phyloP scores from a whole-genome alignment of 805 yeast genomes.

The Zygotorulaspora florentina region DNA sequence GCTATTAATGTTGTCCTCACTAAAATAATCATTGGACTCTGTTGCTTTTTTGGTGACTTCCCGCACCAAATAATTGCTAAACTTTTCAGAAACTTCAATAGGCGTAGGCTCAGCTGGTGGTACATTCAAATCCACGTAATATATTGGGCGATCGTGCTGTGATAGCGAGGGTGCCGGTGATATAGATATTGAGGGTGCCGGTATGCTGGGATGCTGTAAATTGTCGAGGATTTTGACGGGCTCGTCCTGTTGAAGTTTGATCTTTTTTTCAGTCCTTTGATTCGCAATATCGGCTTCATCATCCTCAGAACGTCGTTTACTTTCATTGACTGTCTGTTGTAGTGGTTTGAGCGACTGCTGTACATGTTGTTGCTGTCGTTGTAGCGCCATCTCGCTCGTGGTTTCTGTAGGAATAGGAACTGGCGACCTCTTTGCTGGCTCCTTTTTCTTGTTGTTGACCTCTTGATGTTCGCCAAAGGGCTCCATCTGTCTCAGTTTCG shows the following conservation, averaged over 20 bases:
- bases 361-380: not conserved
- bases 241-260: not conserved
- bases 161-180: slow-evolving; percentile 9
- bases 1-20: slow-evolving; percentile 40
- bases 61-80: slow-evolving; percentile 12
- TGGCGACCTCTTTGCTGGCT: not conserved
- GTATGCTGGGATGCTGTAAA: not conserved
- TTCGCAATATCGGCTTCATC: not conserved
- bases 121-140: slow-evolving; percentile 9
- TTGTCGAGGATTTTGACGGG: not conserved
- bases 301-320: not conserved
- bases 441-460: not conserved
- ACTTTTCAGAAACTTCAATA: slow-evolving; percentile 10
- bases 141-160: slow-evolving; percentile 5
- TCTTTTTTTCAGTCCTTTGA: not conserved
- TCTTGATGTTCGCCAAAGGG: not conserved
- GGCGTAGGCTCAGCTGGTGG: slow-evolving; percentile 22
- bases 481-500: slow-evolving; percentile 15
- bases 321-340: not conserved
- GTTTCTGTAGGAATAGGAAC: not conserved
- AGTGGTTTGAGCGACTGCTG: not conserved
- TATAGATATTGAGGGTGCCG: slow-evolving; percentile 6
- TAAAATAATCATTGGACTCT: slow-evolving; percentile 25
- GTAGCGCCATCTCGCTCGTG: not conserved
- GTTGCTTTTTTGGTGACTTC: slow-evolving; percentile 19